Evolutionary conservation across 495 filamentous ascomycete species (phyloP).

Genomic region (Podospora comata): DNA sequence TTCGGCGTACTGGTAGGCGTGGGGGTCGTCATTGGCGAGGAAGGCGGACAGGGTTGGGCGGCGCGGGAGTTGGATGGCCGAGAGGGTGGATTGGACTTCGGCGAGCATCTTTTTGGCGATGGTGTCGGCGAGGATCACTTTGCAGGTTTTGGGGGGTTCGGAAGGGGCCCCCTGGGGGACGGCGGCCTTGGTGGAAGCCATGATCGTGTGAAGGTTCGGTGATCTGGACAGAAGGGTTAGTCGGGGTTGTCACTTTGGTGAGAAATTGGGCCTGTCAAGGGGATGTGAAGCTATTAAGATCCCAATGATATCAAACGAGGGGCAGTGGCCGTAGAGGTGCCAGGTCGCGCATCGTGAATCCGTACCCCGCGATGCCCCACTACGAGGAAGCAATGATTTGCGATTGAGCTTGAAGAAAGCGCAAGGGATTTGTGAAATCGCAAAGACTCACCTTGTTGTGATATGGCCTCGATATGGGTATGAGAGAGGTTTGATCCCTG

Average conservation of each 20-base stretch:
- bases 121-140: constrained; percentile 80
- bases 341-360: background rate
- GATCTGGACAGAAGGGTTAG: background rate
- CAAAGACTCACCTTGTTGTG: background rate
- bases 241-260: background rate
- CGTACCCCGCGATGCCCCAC: constrained; percentile 25
- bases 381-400: background rate
- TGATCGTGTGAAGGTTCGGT: background rate
- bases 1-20: constrained; percentile 88
- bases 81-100: constrained; percentile 71
- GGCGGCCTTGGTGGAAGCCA: background rate
- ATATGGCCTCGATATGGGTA: constrained; percentile 1
- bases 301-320: background rate
- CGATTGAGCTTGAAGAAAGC: background rate
- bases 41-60: constrained; percentile 84
- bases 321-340: background rate
- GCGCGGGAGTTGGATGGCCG: constrained; percentile 55
- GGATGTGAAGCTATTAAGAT: background rate
- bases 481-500: constrained; percentile 10
- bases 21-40: constrained; percentile 86
- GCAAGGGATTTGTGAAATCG: background rate
- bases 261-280: background rate
- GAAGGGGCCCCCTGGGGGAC: constrained; percentile 31
- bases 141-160: constrained; percentile 65
- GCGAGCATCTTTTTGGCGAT: constrained; percentile 75